Evolutionary conservation across 176 grass and related monocot species (phyloP), one percentile per base, ranked within the genome.

Genomic region (Phyllostachys edulis): DNA sequence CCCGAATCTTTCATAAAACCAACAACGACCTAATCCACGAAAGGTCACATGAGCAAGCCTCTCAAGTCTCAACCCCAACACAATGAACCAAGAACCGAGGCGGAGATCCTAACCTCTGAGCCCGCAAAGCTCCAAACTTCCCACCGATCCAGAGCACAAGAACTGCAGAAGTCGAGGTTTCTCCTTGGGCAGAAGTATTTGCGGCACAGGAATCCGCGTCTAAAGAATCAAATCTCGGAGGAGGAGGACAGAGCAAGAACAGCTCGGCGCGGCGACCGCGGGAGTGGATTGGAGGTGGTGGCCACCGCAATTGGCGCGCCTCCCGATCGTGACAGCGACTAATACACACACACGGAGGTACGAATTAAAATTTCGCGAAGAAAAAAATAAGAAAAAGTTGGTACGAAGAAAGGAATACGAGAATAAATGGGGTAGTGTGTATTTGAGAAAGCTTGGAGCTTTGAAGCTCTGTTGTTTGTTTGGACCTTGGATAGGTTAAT

Each of bases 241-340:
- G 17, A 9, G 69, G 41, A 68, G 23, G 69, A 67, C 69, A 81
- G 82, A 78, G 59, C 74, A 77, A 71, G 56, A 76, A 71, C 72
- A 81, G 67, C 72, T 81, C 77, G 46, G 56, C 69, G 39, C 75
- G 17, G 57, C 79, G 60, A 87, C 84, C 67, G 79, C 79, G 83
- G 72, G 59, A 78, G 84, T 86, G 84, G 88, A 74, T 90, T 78
- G 57, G 55, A 85, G 74, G 73, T 78, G 76, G 85, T 67, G 81
- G 70, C 59, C 65, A 84, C 80, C 80, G 79, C 75, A 61, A 84
- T 62, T 74, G 63, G 51, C 68, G 41, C 51, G 73, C 6, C 39
- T 42, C 11, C 16, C 54, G 71, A 87, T 80, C 85, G 85, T 91
- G 89, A 87, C 75, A 75, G 34, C 89, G 44, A 90, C 85, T 90